Evolutionary conservation across 2,329 filamentous ascomycete species (phyloP), one percentile per base, ranked within the genome.

Genomic region (Botrytis deweyae): DNA sequence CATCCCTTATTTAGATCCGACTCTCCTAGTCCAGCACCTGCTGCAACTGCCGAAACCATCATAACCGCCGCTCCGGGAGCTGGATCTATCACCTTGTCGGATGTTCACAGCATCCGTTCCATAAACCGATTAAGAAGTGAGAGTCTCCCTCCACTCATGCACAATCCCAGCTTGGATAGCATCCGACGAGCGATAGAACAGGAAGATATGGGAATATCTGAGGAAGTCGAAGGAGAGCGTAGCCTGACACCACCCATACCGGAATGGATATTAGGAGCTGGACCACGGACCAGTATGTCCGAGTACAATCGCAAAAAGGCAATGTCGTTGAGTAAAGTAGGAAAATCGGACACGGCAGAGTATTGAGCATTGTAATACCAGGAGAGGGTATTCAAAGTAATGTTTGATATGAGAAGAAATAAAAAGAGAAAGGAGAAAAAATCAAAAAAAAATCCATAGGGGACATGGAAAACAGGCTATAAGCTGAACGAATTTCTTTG

Each of bases 1-100:
- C 92, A 95, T 81, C 92, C 92, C 14, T 86, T 95, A 4, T 94
- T 95, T 84, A 87, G 92, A 74, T 90, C 90, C 9, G 91, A 93
- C 79, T 92, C 89, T 59, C 91, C 91, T 0, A 87, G 85, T 1
- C 91, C 91, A 12, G 90, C 91, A 1, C 88, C 92, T 0, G 83
- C 88, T 9, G 86, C 87, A 1, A 92, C 91, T 0, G 90, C 91
- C 0, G 91, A 91, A 0, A 95, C 92, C 0, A 86, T 91, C 25
- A 91, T 95, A 67, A 85, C 89, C 18, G 92, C 92, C 0, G 90
- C 92, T 4, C 92, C 92, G 0, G 87, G 90, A 59, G 90, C 90
- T 4, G 92, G 89, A 6, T 88, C 90, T 76, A 83, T 91, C 29
- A 68, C 66, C 2, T 88, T 94, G 62, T 84, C 86, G 14, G 86